phyloP scores from a whole-genome alignment of 805 yeast genomes.

The Kodamaea jinghongensis region DNA sequence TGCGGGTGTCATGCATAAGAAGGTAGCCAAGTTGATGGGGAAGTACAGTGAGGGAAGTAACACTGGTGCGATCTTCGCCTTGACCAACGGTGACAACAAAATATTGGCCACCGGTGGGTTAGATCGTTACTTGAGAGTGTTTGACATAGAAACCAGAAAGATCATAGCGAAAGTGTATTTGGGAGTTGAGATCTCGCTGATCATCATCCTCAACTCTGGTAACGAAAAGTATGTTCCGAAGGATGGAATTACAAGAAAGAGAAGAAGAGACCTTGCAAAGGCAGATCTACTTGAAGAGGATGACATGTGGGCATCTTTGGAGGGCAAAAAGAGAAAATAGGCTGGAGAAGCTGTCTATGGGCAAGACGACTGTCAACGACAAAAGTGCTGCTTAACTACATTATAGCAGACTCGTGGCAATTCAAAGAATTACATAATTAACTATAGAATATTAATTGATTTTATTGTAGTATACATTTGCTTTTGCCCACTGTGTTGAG shows the following conservation, averaged over 20 bases:
- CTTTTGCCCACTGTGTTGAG: no score
- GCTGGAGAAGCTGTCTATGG: no score
- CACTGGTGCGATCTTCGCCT: conserved; percentile 76
- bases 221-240: conserved; percentile 36
- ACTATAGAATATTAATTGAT: no score
- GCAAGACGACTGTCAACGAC: no score
- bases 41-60: conserved; percentile 51
- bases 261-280: conserved; percentile 23
- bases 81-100: conserved; percentile 38
- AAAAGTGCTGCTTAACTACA: no score
- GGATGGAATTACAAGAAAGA: conserved; percentile 17
- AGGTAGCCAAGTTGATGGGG: conserved; percentile 56
- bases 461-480: no score
- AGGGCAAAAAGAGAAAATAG: conserved; percentile 13
- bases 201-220: conserved; percentile 49
- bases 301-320: conserved; percentile 40
- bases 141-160: conserved; percentile 57
- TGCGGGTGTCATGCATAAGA: conserved; percentile 44
- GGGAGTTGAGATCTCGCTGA: conserved; percentile 65
- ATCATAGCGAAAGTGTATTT: conserved; percentile 68
- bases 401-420: no score
- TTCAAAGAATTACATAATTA: no score
- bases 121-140: conserved; percentile 83
- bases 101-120: conserved; percentile 76
- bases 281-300: conserved; percentile 33